Evolutionary conservation across 2,329 filamentous ascomycete genomes (phyloP), one percentile per base, ranked within the genome.

Genomic region (Cercospora sojina): DNA sequence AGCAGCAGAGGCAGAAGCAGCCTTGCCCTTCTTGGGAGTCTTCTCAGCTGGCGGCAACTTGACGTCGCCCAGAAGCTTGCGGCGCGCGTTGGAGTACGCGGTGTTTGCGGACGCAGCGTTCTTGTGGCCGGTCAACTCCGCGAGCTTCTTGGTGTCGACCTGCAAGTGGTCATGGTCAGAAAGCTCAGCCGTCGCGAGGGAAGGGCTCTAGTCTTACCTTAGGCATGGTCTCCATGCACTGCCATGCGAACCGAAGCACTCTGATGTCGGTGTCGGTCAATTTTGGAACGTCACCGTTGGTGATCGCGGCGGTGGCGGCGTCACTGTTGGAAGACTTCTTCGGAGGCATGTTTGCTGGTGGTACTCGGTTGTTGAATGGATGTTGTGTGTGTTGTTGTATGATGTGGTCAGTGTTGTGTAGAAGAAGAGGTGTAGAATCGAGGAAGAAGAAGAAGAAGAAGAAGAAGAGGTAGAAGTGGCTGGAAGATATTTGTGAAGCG

Each of bases 1-100:
- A 20, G 38, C 43, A 27, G 23, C 43, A 23, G 59, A 12, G 18
- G 61, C 61, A 49, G 53, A 32, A 13, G 20, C 25, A 5, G 18
- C 32, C 1, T 41, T 58, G 23, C 18, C 29, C 31, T 64, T 62
- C 41, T 51, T 63, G 3, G 49, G 49, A 29, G 49, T 63, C 31
- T 27, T 56, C 61, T 56, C 38, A n/a, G 61, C 59, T 3, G 59
- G 43, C 8, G 61, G 61, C 29, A 56, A 16, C 29, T 56, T 57
- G 23, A 47, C 51, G 5, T 56, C 61, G 92, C 96, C 82, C 90
- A 95, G 78, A 90, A 90, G 74, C 80, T 96, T 71, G 76, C 96
- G 64, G 91, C 91, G 27, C 83, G 86, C 23, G 86, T 90, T 83
- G 84, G 93, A 9, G 49, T 59, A 72, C n/a, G 64, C 63, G 4